A percentile compares a stretch with the other conserved stretches of the same genome.
Conservation (phyloP, 495 filamentous ascomycete species). For the Aspergillus kassunensis region DNA sequence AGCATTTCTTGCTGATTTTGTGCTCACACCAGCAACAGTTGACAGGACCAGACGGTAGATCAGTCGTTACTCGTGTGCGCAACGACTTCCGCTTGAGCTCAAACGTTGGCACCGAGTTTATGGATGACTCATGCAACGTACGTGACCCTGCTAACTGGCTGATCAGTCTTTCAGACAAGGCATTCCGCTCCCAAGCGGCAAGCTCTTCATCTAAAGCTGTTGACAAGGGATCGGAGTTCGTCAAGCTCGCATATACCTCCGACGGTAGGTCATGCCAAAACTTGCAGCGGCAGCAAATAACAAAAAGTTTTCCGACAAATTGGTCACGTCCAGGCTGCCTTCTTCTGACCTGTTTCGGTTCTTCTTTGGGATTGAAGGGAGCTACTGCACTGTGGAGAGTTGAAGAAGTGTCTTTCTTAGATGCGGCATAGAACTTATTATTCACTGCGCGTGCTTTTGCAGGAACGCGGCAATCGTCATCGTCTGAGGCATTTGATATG, state of each 20-base stretch:
- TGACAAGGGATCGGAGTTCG: slow-evolving; percentile 1
- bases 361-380: neutral
- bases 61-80: neutral
- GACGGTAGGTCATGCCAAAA: slow-evolving; percentile 80
- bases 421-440: neutral
- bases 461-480: neutral
- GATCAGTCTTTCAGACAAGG: neutral
- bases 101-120: neutral
- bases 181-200: neutral
- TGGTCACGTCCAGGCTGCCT: slow-evolving; percentile 30
- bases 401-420: neutral
- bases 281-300: slow-evolving; percentile 76
- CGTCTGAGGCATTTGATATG: slow-evolving; percentile 7
- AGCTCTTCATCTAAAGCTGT: neutral
- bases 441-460: neutral
- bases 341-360: slow-evolving; percentile 11
- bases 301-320: slow-evolving; percentile 68
- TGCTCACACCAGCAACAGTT: slow-evolving; percentile 78
- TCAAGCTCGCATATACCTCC: slow-evolving; percentile 60
- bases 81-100: neutral
- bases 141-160: neutral
- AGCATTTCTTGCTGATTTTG: slow-evolving; percentile 68
- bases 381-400: neutral
- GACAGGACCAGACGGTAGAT: slow-evolving; percentile 49
- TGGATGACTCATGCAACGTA: neutral